Percentiles rank a stretch among this genome's conserved stretches.
Conservation (phyloP, 2,329 filamentous ascomycete genomes). For the Salinomyces thailandicus region DNA sequence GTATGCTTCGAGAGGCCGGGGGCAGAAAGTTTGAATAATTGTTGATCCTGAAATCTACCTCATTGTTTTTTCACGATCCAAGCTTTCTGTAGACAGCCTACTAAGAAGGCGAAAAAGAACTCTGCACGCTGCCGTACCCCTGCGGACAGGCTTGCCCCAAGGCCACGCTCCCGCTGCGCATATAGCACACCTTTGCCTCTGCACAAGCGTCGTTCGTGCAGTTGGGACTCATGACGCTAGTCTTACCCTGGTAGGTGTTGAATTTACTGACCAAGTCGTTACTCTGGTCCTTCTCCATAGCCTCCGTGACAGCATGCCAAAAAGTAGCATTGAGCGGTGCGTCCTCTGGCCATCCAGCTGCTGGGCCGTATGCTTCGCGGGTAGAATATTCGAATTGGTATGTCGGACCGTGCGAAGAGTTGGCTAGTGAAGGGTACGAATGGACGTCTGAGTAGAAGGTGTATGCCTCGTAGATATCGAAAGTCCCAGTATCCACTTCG, state of each 20-base stretch:
- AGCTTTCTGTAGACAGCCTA: neutral
- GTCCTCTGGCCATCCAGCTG: constrained; percentile 35
- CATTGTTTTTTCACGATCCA: no score
- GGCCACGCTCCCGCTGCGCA: constrained; percentile 45
- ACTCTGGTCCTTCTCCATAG: constrained; percentile 42
- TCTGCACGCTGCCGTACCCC: constrained; percentile 38
- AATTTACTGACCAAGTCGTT: constrained; percentile 23
- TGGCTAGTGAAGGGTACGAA: constrained; percentile 30
- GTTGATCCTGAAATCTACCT: no score
- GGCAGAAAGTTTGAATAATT: no score
- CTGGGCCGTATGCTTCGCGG: constrained; percentile 38
- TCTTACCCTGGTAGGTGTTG: constrained; percentile 45
- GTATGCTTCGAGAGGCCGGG: no score
- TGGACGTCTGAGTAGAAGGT: constrained; percentile 45
- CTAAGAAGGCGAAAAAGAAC: constrained; percentile 19
- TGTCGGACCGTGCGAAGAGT: constrained; percentile 33
- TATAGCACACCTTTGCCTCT: constrained; percentile 49
- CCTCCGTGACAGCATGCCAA: constrained; percentile 49
- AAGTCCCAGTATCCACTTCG: constrained; percentile 44
- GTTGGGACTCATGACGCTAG: constrained; percentile 40
- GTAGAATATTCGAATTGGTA: constrained; percentile 44
- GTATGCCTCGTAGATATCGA: constrained; percentile 45
- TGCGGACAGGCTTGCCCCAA: constrained; percentile 43
- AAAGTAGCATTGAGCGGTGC: constrained; percentile 49
- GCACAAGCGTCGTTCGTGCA: constrained; percentile 44